phyloP scores from a whole-genome alignment of 208 protist genomes.

The Crithidia acanthocephali region DNA sequence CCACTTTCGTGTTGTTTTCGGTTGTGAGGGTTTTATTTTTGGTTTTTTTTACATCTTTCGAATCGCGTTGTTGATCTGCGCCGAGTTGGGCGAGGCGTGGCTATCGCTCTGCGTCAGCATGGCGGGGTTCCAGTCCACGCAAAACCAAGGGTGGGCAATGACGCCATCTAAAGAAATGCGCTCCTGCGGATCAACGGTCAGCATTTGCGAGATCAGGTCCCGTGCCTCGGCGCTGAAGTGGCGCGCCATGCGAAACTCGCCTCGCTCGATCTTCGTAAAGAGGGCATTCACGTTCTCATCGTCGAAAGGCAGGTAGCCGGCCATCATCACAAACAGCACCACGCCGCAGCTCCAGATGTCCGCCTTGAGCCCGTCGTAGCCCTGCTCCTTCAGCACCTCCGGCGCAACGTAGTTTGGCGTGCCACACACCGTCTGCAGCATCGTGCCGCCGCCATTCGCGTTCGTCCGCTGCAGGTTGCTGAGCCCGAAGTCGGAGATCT shows the following conservation, averaged over 20 bases:
- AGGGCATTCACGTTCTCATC: slow-evolving; percentile 89
- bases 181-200: slow-evolving; percentile 78
- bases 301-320: slow-evolving; percentile 93
- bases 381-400: slow-evolving; percentile 91
- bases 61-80: slow-evolving; percentile 43
- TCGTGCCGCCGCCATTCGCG: slow-evolving; percentile 47
- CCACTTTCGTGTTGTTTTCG: not conserved
- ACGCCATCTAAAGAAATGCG: slow-evolving; percentile 88
- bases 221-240: slow-evolving; percentile 74
- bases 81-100: slow-evolving; percentile 18
- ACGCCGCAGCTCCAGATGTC: slow-evolving; percentile 97
- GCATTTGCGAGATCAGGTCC: slow-evolving; percentile 80
- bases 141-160: slow-evolving; percentile 90
- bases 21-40: not conserved
- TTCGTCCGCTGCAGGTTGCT: slow-evolving; percentile 73
- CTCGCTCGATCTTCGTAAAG: slow-evolving; percentile 92
- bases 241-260: slow-evolving; percentile 80
- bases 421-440: slow-evolving; percentile 91
- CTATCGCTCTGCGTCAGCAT: slow-evolving; percentile 34
- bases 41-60: slow-evolving; percentile 36
- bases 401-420: slow-evolving; percentile 93
- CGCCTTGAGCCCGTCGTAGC: slow-evolving; percentile 92
- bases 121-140: slow-evolving; percentile 60
- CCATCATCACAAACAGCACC: slow-evolving; percentile 95
- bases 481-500: slow-evolving; percentile 94